Conservation (phyloP, 75 land plant genomes). For the Sequoiadendron giganteum region DNA sequence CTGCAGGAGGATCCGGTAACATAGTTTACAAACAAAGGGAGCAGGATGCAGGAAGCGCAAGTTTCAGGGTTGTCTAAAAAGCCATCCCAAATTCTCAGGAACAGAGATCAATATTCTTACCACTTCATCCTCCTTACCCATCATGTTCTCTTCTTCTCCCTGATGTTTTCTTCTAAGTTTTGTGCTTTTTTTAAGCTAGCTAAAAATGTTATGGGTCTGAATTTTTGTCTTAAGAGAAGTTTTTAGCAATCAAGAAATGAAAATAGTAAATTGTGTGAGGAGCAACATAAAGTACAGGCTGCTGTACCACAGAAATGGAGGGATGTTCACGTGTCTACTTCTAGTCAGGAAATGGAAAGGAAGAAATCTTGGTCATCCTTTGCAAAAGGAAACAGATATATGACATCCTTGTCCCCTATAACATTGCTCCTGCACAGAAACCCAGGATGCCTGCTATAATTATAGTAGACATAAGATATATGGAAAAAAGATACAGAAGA, state of each 20-base stretch:
- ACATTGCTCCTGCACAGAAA: not conserved
- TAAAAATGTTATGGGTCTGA: not conserved
- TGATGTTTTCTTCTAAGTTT: not conserved
- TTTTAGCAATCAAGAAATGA: not conserved
- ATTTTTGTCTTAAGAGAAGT: not conserved
- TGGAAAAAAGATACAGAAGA: not conserved
- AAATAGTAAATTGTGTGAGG: not conserved
- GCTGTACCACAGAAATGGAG: not conserved
- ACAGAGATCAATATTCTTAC: not conserved
- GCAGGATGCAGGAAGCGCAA: no score
- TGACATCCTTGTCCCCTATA: not conserved
- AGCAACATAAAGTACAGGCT: not conserved
- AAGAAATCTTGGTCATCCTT: not conserved
- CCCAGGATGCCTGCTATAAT: not conserved
- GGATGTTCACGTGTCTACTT: not conserved
- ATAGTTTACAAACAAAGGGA: no score
- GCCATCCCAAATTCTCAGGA: not conserved
- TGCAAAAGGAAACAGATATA: not conserved
- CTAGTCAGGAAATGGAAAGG: not conserved
- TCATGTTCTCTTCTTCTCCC: not conserved
- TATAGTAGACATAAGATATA: not conserved
- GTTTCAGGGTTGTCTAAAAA: not conserved
- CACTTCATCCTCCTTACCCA: not conserved
- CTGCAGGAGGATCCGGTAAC: no score
- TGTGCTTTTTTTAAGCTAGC: not conserved